Evolutionary conservation across 2,329 filamentous ascomycete species (phyloP).

Genomic region (Penicillium rolfsii): DNA sequence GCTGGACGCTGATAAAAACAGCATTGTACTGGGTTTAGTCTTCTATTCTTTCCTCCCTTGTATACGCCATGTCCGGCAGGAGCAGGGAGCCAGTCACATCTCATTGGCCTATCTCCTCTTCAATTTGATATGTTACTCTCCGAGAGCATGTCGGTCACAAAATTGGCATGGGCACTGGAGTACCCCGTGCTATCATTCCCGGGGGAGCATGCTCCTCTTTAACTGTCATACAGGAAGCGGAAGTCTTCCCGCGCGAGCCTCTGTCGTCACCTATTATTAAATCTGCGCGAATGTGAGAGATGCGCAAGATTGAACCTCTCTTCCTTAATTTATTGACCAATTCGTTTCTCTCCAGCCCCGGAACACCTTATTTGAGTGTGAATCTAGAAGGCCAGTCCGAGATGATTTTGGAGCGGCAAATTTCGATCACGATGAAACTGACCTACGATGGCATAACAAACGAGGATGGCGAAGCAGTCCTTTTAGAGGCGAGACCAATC

Average conservation of each 20-base stretch:
- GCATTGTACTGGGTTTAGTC: too few species aligned
- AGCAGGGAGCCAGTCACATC: too few species aligned
- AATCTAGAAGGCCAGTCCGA: neutral
- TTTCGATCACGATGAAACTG: neutral
- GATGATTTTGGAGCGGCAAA: neutral
- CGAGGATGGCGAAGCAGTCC: neutral
- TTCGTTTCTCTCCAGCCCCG: neutral
- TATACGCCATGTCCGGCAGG: too few species aligned
- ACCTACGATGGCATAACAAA: neutral
- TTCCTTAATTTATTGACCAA: neutral
- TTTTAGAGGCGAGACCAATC: neutral
- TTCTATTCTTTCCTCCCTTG: too few species aligned
- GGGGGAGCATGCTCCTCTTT: neutral
- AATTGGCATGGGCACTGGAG: neutral
- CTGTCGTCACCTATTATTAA: neutral
- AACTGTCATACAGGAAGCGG: neutral
- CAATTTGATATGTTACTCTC: neutral
- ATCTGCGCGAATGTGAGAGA: neutral
- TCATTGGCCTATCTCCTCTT: too few species aligned
- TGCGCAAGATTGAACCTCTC: neutral
- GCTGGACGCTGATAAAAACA: too few species aligned
- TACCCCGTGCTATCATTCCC: neutral
- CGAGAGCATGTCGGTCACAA: conserved; percentile 7
- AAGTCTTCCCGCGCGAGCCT: neutral
- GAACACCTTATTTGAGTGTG: neutral